These are phyloP conservation scores for Dryas octopetala DNA, from an alignment of 306 rosid species.

Conservation along the genomic window DNA sequence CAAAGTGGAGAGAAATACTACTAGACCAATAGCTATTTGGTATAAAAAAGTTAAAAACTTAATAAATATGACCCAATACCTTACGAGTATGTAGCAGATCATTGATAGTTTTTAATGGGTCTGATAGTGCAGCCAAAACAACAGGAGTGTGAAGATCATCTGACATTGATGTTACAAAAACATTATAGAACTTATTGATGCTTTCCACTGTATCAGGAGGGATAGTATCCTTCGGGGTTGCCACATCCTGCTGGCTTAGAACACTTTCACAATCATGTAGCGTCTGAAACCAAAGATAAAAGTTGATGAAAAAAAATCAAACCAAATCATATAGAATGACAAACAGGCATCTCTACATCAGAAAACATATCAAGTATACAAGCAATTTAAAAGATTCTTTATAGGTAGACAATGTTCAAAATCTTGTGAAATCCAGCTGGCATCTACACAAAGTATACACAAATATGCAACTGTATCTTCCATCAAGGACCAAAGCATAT, in stretches of 20 bases:
- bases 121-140: conserved; percentile 79
- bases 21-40: too few species aligned
- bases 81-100: conserved; percentile 84
- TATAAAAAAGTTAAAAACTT: neutral
- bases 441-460: conserved; percentile 1
- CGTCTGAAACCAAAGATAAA: conserved; percentile 54
- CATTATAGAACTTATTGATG: conserved; percentile 50
- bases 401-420: neutral
- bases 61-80: conserved; percentile 40
- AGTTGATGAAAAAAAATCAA: neutral
- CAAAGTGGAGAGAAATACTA: too few species aligned
- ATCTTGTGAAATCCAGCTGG: neutral
- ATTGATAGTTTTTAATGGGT: conserved; percentile 78
- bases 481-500: conserved; percentile 15
- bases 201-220: conserved; percentile 51
- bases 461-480: neutral
- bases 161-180: conserved; percentile 73
- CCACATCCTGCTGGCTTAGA: conserved; percentile 55
- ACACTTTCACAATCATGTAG: conserved; percentile 75
- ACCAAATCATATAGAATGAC: neutral
- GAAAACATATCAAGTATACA: neutral
- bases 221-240: conserved; percentile 50
- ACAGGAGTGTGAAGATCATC: conserved; percentile 93
- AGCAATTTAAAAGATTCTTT: neutral
- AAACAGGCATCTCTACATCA: neutral